Percentiles rank a stretch among this genome's conserved stretches.
These are phyloP conservation scores for Auricularia cornea DNA, from an alignment of 768 basidiomycete genomes.

Conservation along the genomic window DNA sequence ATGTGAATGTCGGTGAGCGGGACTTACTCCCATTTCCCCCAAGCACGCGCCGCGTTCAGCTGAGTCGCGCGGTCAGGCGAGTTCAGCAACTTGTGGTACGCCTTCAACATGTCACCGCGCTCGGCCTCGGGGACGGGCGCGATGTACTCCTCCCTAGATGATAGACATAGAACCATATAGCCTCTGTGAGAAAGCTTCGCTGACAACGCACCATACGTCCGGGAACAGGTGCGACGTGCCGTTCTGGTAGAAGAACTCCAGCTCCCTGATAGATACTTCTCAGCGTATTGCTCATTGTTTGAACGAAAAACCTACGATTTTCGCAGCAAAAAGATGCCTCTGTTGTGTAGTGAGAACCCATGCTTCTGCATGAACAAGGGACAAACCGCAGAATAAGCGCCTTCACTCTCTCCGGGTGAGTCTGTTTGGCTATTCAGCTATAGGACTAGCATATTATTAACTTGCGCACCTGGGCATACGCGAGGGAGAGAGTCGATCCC, in stretches of 20 bases:
- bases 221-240: conserved; percentile 78
- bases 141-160: conserved; percentile 72
- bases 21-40: conserved; percentile 86
- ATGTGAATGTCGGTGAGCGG: not conserved
- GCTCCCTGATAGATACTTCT: conserved; percentile 40
- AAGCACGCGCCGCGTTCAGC: conserved; percentile 67
- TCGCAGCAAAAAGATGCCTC: conserved; percentile 83
- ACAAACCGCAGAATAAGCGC: conserved; percentile 26
- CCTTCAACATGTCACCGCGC: conserved; percentile 69
- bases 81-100: conserved; percentile 76
- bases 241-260: conserved; percentile 89
- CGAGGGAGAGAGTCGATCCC: conserved; percentile 83
- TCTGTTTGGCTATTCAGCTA: no score
- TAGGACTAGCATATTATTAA: no score
- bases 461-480: conserved; percentile 69
- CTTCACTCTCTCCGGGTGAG: conserved; percentile 16
- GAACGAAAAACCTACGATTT: conserved; percentile 44
- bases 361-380: not conserved
- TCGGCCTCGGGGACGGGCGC: conserved; percentile 74
- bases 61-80: conserved; percentile 59
- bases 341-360: conserved; percentile 18
- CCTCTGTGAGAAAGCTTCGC: not conserved
- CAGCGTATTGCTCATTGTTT: not conserved
- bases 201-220: conserved; percentile 61
- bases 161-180: not conserved